These are phyloP conservation scores for Fusarium tricinctum DNA, from an alignment of 2,329 filamentous ascomycete species.

Conservation along the genomic window DNA sequence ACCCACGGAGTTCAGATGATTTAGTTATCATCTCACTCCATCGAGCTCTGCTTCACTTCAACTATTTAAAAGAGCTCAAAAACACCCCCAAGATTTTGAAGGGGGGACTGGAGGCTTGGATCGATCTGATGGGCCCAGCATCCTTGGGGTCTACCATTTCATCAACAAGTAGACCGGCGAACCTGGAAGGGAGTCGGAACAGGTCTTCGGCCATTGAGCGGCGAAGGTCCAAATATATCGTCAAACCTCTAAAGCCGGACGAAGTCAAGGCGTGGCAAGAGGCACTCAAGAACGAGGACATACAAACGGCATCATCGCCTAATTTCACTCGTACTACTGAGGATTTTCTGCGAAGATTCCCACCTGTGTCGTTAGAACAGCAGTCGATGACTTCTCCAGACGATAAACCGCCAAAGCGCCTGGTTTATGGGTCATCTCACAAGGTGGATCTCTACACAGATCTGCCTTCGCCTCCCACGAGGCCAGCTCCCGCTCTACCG, in stretches of 20 bases:
- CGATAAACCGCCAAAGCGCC: conserved; percentile 41
- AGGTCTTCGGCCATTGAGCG: conserved; percentile 52
- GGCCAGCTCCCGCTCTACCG: conserved; percentile 77
- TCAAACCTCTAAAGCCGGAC: conserved; percentile 80
- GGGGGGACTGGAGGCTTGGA: conserved; percentile 90
- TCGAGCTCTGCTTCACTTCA: conserved; percentile 86
- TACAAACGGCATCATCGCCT: conserved; percentile 63
- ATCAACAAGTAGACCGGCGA: conserved; percentile 31
- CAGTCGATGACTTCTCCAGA: conserved; percentile 70
- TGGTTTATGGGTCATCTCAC: conserved; percentile 51
- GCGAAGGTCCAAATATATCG: conserved; percentile 62
- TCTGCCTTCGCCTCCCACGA: conserved; percentile 69
- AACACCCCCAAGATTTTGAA: conserved; percentile 81
- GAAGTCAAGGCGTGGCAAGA: conserved; percentile 88
- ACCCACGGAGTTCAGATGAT: conserved; percentile 57
- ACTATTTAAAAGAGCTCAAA: conserved; percentile 80
- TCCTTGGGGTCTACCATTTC: conserved; percentile 66
- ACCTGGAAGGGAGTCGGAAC: conserved; percentile 50
- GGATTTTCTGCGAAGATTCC: conserved; percentile 87
- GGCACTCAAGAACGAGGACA: conserved; percentile 76
- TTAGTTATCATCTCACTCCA: conserved; percentile 78
- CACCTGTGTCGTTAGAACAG: conserved; percentile 73
- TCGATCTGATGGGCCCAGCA: conserved; percentile 80
- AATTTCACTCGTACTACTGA: conserved; percentile 79
- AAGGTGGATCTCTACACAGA: conserved; percentile 61